phyloP scores from a whole-genome alignment of 139 green algal species.

The Ettlia oleoabundans region DNA sequence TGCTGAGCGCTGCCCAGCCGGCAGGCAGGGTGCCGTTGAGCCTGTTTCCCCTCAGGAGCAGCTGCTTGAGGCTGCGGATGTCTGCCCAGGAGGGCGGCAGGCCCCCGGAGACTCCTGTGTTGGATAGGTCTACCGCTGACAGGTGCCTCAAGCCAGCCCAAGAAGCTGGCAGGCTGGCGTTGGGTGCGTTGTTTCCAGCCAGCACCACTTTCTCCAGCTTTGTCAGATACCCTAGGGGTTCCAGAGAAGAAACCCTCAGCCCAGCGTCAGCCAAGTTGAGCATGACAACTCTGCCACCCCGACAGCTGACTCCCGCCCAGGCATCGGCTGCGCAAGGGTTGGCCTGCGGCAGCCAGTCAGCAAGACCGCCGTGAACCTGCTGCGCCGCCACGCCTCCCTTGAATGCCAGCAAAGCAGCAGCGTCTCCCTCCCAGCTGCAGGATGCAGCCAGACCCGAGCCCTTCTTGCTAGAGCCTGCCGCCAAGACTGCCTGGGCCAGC shows the following conservation, averaged over 20 bases:
- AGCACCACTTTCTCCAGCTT: slow-evolving; percentile 19
- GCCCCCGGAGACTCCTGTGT: slow-evolving; percentile 46
- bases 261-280: not conserved
- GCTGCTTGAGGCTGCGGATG: slow-evolving; percentile 6
- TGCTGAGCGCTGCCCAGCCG: not conserved
- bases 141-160: slow-evolving; percentile 16
- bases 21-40: slow-evolving; percentile 15
- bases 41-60: slow-evolving; percentile 39
- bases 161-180: slow-evolving; percentile 15
- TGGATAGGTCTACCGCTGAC: slow-evolving; percentile 54
- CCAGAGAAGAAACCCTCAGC: slow-evolving; percentile 11
- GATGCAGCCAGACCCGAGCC: not conserved
- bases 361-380: slow-evolving; percentile 4
- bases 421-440: slow-evolving; percentile 14
- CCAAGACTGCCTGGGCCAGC: not conserved
- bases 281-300: not conserved
- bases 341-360: slow-evolving; percentile 44
- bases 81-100: slow-evolving; percentile 4
- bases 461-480: not conserved
- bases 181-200: slow-evolving; percentile 13
- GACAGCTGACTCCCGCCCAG: slow-evolving; percentile 38
- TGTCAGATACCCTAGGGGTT: not conserved
- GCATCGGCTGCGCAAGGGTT: slow-evolving; percentile 50
- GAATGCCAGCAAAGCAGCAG: slow-evolving; percentile 5
- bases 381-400: slow-evolving; percentile 38